Conservation (phyloP, 768 basidiomycete species). For the Serendipita vermifera region DNA sequence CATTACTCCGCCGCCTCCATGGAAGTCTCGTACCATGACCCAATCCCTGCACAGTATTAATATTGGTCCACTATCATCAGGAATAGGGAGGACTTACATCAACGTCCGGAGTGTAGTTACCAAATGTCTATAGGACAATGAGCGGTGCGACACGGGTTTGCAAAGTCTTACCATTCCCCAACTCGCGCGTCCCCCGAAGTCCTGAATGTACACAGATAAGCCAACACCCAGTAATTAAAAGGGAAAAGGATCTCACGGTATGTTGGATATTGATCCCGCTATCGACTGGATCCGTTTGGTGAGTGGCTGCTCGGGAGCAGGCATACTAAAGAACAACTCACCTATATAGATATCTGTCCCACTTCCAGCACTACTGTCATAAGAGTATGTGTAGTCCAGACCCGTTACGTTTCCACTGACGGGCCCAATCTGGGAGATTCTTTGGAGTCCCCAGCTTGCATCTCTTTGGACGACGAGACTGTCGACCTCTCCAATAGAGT, state of each 20-base stretch:
- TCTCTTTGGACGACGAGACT: neutral
- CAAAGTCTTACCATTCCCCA: neutral
- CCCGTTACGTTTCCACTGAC: neutral
- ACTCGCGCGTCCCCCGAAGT: conserved; percentile 4
- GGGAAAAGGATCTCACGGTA: neutral
- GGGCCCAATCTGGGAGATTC: conserved; percentile 1
- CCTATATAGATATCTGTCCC: conserved; percentile 33
- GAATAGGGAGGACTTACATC: conserved; percentile 3
- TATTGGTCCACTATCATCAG: neutral
- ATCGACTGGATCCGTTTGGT: no score
- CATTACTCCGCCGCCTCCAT: neutral
- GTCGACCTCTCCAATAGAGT: neutral
- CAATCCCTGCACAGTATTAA: conserved; percentile 24
- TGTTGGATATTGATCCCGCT: conserved; percentile 6
- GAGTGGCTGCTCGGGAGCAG: no score
- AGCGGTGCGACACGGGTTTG: neutral
- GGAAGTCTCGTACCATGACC: conserved; percentile 32
- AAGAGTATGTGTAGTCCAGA: conserved; percentile 21
- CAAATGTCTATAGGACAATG: conserved; percentile 21
- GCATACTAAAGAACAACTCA: no score
- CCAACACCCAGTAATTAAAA: neutral
- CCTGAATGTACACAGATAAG: neutral
- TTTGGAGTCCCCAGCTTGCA: neutral
- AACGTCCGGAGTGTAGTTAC: conserved; percentile 15
- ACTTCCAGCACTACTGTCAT: conserved; percentile 23